phyloP scores from a whole-genome alignment of 768 basidiomycete species.

The Crucibulum laeve region DNA sequence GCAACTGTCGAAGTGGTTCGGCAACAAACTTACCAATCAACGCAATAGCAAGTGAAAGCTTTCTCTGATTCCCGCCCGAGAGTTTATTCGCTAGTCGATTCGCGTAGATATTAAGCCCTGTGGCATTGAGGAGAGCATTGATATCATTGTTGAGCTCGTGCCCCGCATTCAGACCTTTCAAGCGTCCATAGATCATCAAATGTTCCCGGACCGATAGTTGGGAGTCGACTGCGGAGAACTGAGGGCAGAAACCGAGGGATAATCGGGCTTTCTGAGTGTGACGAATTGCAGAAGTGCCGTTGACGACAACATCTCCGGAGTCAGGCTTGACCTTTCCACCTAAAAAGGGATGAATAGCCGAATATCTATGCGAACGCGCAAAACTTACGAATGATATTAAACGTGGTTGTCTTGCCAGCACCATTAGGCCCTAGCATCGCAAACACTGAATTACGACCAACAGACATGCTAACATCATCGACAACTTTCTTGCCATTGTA shows the following conservation, averaged over 20 bases:
- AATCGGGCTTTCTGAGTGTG: too few species aligned
- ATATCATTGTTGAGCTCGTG: constrained; percentile 42
- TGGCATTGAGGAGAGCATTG: constrained; percentile 45
- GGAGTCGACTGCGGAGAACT: background rate
- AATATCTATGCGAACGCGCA: too few species aligned
- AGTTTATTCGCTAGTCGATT: constrained; percentile 61
- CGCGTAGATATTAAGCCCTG: constrained; percentile 48
- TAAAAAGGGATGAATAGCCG: too few species aligned
- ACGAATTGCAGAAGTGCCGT: too few species aligned
- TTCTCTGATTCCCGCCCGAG: constrained; percentile 69
- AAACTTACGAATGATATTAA: too few species aligned
- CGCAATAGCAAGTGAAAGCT: constrained; percentile 70
- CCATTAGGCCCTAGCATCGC: too few species aligned
- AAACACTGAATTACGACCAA: too few species aligned
- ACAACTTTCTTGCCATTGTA: too few species aligned
- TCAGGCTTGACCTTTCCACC: too few species aligned
- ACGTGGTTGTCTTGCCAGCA: too few species aligned
- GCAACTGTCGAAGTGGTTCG: background rate
- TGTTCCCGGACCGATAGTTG: background rate
- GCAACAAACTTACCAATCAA: constrained; percentile 30
- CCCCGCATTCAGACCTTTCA: constrained; percentile 54
- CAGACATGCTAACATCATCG: too few species aligned
- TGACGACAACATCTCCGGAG: too few species aligned
- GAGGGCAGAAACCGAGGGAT: background rate
- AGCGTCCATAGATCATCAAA: constrained; percentile 46